Evolutionary conservation across 495 filamentous ascomycete species (phyloP), one percentile per base, ranked within the genome.

Genomic region (Podospora pseudopauciseta): DNA sequence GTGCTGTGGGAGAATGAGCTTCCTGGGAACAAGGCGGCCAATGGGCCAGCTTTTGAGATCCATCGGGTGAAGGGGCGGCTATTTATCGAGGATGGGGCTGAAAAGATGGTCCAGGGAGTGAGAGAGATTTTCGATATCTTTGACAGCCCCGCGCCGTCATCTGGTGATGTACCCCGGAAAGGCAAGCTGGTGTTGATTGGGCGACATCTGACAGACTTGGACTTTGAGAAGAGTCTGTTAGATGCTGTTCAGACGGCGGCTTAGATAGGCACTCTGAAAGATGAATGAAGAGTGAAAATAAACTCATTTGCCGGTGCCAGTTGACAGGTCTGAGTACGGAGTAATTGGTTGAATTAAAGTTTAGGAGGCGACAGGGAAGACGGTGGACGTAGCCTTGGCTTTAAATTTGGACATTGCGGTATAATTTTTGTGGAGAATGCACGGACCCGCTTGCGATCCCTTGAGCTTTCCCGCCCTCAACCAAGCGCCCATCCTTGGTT

Each of bases 91-190:
- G 83, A 90, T 69, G 92, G 92, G 0, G 78, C 78, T 2, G 83
- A 83, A 34, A 90, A 89, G 74, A 87, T 98, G 70, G 85, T 97
- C 5, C 95, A 99, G 76, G 95, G 94, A 19, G 95, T 99, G 3
- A 82, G 94, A 39, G 94, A 97, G 65, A 83, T 97, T 7, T 99
- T 97, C 75, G 95, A 98, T 74, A 91, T 98, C 19, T 83, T 92
- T 39, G 92, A 96, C 66, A 81, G 81, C 23, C 80, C 64, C 71
- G 34, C 76, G 72, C 39, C 67, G 64, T 20, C 70, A 67, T 59
- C 5, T 55, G 57, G 23, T 49, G 61, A 62, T 23, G 15, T 27
- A 64, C n/a, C 70, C 66, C 16, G 70, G 66, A 16, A 72, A 77
- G 90, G 91, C 63, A 96, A 95, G 77, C 79, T 96, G 68, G 90